Evolutionary conservation across 2,329 filamentous ascomycete genomes (phyloP).

Genomic region (Phialophora macrospora): DNA sequence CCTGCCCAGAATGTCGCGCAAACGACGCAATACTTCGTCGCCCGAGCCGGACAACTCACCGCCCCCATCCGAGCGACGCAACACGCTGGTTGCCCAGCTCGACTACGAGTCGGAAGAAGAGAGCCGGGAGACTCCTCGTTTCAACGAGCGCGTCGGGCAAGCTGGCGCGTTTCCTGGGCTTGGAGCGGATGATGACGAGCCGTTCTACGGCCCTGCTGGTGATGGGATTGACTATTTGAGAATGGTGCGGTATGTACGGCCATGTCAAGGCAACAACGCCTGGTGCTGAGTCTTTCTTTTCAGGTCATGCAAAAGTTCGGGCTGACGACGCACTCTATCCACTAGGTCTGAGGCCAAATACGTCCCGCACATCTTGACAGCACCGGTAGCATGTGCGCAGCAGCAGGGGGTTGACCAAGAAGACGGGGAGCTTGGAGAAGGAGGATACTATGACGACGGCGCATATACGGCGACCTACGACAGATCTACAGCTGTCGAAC

Average conservation of each 20-base stretch:
- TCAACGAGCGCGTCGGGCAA: constrained; percentile 72
- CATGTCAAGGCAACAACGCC: constrained; percentile 3
- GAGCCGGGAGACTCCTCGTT: constrained; percentile 48
- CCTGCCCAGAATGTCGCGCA: constrained; percentile 40
- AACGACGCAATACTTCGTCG: constrained; percentile 40
- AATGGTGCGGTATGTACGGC: constrained; percentile 67
- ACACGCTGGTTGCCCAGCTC: constrained; percentile 27
- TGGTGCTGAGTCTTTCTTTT: constrained; percentile 34
- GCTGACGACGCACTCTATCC: constrained; percentile 19
- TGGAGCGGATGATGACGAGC: constrained; percentile 57
- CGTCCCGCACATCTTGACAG: constrained; percentile 74
- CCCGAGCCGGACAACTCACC: constrained; percentile 33
- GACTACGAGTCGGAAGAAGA: constrained; percentile 41
- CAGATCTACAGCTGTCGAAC: constrained; percentile 38
- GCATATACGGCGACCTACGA: constrained; percentile 71
- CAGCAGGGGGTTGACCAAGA: constrained; percentile 46
- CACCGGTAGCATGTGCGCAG: constrained; percentile 47
- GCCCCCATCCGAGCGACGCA: constrained; percentile 28
- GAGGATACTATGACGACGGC: constrained; percentile 75
- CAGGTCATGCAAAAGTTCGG: constrained; percentile 2
- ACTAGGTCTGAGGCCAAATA: constrained; percentile 73
- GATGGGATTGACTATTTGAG: constrained; percentile 73
- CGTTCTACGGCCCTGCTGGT: constrained; percentile 69
- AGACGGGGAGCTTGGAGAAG: constrained; percentile 13
- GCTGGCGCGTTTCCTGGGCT: constrained; percentile 72